phyloP scores from a whole-genome alignment of 495 filamentous ascomycete genomes.

The Pyrenopolyporus hunteri region DNA sequence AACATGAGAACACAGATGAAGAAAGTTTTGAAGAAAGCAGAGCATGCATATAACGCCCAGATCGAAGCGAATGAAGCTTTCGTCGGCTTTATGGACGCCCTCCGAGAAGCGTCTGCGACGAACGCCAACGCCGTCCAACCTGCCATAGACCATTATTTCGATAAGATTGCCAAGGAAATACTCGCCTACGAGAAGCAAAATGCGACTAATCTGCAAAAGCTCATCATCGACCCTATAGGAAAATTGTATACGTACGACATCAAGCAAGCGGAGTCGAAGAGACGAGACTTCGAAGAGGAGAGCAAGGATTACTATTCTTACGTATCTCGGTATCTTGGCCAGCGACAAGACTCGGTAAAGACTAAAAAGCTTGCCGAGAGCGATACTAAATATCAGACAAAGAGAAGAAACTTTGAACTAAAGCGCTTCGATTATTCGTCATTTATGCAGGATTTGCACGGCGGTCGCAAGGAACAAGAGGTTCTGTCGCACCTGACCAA shows the following conservation, averaged over 20 bases:
- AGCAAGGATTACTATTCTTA: constrained; percentile 97
- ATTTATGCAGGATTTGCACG: constrained; percentile 98
- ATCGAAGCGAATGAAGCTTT: constrained; percentile 83
- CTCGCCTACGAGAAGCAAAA: constrained; percentile 85
- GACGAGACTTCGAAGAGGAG: constrained; percentile 97
- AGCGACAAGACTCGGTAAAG: constrained; percentile 93
- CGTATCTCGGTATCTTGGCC: constrained; percentile 91
- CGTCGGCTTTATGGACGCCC: constrained; percentile 79
- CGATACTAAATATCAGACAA: constrained; percentile 94
- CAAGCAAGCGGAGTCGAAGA: constrained; percentile 96
- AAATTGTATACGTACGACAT: constrained; percentile 95
- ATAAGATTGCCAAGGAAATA: constrained; percentile 93
- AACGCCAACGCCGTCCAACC: constrained; percentile 96
- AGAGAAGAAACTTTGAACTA: constrained; percentile 91
- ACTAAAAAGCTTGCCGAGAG: constrained; percentile 95
- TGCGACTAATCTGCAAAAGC: constrained; percentile 79
- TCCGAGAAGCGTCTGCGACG: constrained; percentile 84
- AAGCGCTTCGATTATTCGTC: constrained; percentile 98
- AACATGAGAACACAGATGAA: constrained; percentile 93
- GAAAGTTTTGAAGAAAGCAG: constrained; percentile 89
- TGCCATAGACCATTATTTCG: constrained; percentile 96
- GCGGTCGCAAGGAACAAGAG: constrained; percentile 96
- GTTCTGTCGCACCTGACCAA: constrained; percentile 94
- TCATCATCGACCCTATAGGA: constrained; percentile 91
- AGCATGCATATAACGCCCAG: constrained; percentile 82